Base-by-base conservation (phyloP, 2,329 filamentous ascomycete genomes). In the Parastagonospora nodorum region DNA sequence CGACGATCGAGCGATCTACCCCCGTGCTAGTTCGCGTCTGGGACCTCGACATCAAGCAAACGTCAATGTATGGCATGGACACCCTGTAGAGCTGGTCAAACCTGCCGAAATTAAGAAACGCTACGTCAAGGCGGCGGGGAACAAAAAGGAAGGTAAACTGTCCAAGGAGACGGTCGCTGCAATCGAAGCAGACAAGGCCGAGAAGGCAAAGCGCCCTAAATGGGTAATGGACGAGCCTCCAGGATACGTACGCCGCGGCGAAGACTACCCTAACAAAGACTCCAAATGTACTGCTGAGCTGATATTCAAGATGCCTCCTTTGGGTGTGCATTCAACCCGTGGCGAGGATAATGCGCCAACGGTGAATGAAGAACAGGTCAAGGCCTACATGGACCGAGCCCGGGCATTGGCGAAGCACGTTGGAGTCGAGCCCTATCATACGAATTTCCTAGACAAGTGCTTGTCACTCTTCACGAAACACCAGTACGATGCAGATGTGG, bases 161-260 rank as follows among this genome's bases (percentile, higher is more conserved):
- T 86, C 88, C 24, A 96, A 94, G 71, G 92, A 96, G 62, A 85
- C 87, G 0, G 78, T 89, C 46, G 89, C 90, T 31, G 87, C 88
- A 2, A 78, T 92, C 6, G 93, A 97, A 73, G 88, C 88, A 7
- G 91, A 97, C 59, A 92, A 89, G 62, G 81, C 86, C 35, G 85
- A 87, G 58, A 86, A 87, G 53, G 90, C 92, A 48, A 90, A 88
- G 57, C 87, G 92, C 15, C 93, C 93, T 0, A 94, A 92, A 73
- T 97, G 92, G 91, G 83, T 97, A 29, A 87, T 95, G 77, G 94
- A 97, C 64, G 90, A 94, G 70, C 94, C 94, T 0, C 76, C 84
- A 3, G 94, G 94, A 6, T 99, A 95, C 69, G 82, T 95, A 14
- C 83, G 83, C 44, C 88, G 94, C 51, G 94, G 94, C 24, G 89